Evolutionary conservation across 768 basidiomycete genomes (phyloP).

Genomic region (Auricularia auricula-judae): DNA sequence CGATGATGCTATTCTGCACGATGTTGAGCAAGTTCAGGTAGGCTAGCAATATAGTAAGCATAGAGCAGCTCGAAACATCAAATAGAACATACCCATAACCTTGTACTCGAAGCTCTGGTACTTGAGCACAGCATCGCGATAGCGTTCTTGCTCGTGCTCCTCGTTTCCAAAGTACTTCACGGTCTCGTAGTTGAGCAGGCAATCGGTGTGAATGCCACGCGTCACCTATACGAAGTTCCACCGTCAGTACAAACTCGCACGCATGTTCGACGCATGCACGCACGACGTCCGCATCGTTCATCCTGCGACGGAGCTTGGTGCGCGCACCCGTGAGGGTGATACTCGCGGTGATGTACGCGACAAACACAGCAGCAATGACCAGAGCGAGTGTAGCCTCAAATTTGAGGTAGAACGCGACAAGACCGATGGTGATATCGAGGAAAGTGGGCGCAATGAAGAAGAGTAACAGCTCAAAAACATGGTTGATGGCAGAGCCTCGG

Average conservation of each 20-base stretch:
- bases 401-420: slow-evolving; percentile 20
- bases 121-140: slow-evolving; percentile 54
- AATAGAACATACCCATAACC: slow-evolving; percentile 48
- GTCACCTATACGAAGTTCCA: slow-evolving; percentile 25
- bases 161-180: slow-evolving; percentile 89
- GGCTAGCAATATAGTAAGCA: slow-evolving; percentile 24
- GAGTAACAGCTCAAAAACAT: slow-evolving; percentile 67
- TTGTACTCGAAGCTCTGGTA: slow-evolving; percentile 68
- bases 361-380: slow-evolving; percentile 63
- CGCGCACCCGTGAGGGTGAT: slow-evolving; percentile 57
- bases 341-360: slow-evolving; percentile 34
- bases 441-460: slow-evolving; percentile 79
- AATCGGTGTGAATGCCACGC: slow-evolving; percentile 75
- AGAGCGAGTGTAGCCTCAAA: slow-evolving; percentile 26
- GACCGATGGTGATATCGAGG: slow-evolving; percentile 61
- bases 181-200: slow-evolving; percentile 71
- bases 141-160: slow-evolving; percentile 62
- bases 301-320: slow-evolving; percentile 60
- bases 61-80: neutral
- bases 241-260: neutral
- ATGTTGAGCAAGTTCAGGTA: slow-evolving; percentile 68
- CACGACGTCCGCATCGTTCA: slow-evolving; percentile 61
- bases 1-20: slow-evolving; percentile 73
- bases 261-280: slow-evolving; percentile 1
- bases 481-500: slow-evolving; percentile 80